Base-by-base conservation (phyloP, 2,329 filamentous ascomycete genomes). In the Pseudogymnoascus destructans region DNA sequence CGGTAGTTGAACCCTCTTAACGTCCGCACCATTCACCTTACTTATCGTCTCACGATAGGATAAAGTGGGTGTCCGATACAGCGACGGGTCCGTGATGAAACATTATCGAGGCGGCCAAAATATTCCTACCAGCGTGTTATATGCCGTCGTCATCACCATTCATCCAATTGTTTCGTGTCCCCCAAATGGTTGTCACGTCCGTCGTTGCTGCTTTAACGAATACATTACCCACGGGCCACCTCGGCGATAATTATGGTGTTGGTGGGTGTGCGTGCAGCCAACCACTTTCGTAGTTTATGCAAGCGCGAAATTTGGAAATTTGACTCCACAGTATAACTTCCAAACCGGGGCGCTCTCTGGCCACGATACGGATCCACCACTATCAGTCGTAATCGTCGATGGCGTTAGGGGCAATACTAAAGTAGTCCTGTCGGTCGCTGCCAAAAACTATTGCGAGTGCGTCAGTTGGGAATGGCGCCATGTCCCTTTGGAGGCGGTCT, bases 241-340 rank as follows among this genome's bases (percentile, higher is more conserved):
- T 52, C 46, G 46, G 46, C 46, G 46, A 52, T 52, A 52, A 52
- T 52, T 49, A 30, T 52, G n/a, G 7, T 52, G 21, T 23, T 15
- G 9, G 25, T 27, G 46, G 46, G 23, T 17, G 46, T 52, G 46
- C 25, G n/a, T 52, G n/a, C 9, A 52, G 25, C 25, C 46, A 30
- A 52, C 46, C 46, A 52, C 46, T 52, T 52, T 52, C 46, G 46
- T 52, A 27, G 17, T 30, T 52, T 52, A 52, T 52, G 46, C 46
- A 52, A 25, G 46, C 25, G 46, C 46, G 46, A 52, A 52, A 52
- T 52, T 52, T 52, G 46, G 46, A 52, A 52, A 52, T 52, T 52
- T 52, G 46, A 30, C 46, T 52, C 46, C 46, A 52, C 46, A 52
- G 46, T 52, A 52, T 52, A 52, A 52, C 46, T 52, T 52, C 25